Percentiles rank a stretch among this genome's conserved stretches.
Conservation (phyloP, 139 green algal species). For the Picochlorum sp. region DNA sequence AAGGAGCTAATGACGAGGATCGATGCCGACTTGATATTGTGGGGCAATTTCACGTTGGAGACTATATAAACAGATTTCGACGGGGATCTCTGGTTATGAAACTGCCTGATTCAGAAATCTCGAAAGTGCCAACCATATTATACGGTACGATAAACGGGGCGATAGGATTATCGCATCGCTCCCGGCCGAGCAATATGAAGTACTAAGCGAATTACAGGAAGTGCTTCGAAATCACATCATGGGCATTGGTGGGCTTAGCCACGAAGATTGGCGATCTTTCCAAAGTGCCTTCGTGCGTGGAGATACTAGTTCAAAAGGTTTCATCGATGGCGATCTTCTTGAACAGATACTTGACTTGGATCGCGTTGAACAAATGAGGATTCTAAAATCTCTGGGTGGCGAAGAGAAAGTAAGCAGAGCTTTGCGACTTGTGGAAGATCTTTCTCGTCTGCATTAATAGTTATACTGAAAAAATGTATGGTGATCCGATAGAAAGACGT, state of each 20-base stretch:
- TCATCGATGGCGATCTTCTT: slow-evolving; percentile 94
- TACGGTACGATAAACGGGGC: slow-evolving; percentile 83
- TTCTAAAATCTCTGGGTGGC: slow-evolving; percentile 10
- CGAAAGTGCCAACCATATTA: slow-evolving; percentile 66
- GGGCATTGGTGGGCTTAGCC: slow-evolving; percentile 81
- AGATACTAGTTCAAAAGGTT: slow-evolving; percentile 30
- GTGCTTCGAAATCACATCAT: slow-evolving; percentile 56
- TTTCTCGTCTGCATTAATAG: slow-evolving; percentile 56
- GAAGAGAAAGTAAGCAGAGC: slow-evolving; percentile 22
- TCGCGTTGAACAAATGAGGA: slow-evolving; percentile 3
- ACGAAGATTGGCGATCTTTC: slow-evolving; percentile 77
- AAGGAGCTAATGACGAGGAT: slow-evolving; percentile 81
- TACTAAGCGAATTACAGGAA: slow-evolving; percentile 65
- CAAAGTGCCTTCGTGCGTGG: slow-evolving; percentile 57
- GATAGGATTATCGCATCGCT: slow-evolving; percentile 83
- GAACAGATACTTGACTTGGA: slow-evolving; percentile 86
- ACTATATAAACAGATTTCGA: slow-evolving; percentile 87
- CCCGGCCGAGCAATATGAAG: slow-evolving; percentile 52
- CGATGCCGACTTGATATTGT: slow-evolving; percentile 39
- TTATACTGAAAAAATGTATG: not conserved
- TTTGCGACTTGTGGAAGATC: slow-evolving; percentile 56
- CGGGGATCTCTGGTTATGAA: slow-evolving; percentile 92
- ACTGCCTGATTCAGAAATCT: slow-evolving; percentile 67
- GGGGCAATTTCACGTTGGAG: slow-evolving; percentile 83
- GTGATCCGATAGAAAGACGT: not conserved